phyloP scores from a whole-genome alignment of 2,329 filamentous ascomycete genomes.

The Botrytis porri region DNA sequence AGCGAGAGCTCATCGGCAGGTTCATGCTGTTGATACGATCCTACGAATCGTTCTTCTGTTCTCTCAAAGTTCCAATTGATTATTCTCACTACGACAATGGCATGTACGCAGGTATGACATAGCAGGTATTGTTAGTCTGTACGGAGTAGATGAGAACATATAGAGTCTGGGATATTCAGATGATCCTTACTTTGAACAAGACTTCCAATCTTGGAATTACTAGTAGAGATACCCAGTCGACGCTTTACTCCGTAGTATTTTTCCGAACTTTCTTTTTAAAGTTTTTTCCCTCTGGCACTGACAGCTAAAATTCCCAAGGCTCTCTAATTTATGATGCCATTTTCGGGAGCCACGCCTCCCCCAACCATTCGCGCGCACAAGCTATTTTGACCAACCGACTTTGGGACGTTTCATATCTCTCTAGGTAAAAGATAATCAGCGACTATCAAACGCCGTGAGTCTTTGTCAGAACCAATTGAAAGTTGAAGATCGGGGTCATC shows the following conservation, averaged over 20 bases:
- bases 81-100: not conserved
- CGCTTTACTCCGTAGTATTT: not conserved
- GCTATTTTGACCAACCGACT: not conserved
- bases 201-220: not conserved
- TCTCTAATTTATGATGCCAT: conserved; percentile 4
- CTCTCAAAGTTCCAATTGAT: not conserved
- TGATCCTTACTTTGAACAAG: not conserved
- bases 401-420: conserved; percentile 17
- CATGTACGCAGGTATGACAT: not conserved
- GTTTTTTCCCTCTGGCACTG: not conserved
- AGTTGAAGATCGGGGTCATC: not conserved
- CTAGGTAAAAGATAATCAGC: conserved; percentile 4
- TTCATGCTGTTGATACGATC: not conserved
- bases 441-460: conserved; percentile 13
- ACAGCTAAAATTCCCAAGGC: not conserved
- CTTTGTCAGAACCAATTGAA: conserved; percentile 7
- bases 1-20: conserved; percentile 9
- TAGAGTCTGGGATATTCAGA: not conserved
- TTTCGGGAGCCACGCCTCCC: not conserved
- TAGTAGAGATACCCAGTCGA: not conserved
- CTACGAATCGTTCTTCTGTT: not conserved
- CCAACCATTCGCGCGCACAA: conserved; percentile 2
- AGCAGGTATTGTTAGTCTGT: not conserved
- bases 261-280: not conserved
- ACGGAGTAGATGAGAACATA: not conserved